phyloP scores from a whole-genome alignment of 345 rosid species.

The Ceriops zippeliana region DNA sequence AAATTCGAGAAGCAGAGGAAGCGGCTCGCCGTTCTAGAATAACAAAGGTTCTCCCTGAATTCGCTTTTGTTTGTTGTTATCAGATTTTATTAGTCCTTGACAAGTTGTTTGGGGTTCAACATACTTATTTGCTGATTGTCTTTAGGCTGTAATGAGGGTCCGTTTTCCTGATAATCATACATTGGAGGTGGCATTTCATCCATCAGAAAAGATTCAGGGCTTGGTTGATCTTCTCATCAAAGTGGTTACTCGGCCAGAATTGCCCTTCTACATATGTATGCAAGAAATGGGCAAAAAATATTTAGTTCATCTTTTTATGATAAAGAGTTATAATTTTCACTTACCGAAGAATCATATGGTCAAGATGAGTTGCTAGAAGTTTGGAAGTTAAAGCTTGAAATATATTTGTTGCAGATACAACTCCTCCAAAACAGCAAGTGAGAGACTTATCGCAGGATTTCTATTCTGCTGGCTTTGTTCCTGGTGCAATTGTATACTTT shows the following conservation, averaged over 20 bases:
- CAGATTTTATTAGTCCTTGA: not conserved
- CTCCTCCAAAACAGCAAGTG: conserved; percentile 85
- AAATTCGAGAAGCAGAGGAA: conserved; percentile 82
- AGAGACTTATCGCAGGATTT: conserved; percentile 77
- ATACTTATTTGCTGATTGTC: conserved; percentile 9
- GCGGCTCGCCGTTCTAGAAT: conserved; percentile 69
- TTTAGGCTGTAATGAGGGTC: conserved; percentile 66
- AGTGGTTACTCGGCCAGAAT: conserved; percentile 57
- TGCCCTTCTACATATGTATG: conserved; percentile 79
- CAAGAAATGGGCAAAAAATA: not conserved
- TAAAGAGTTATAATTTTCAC: not conserved
- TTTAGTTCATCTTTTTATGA: not conserved
- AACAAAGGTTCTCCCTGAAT: conserved; percentile 50
- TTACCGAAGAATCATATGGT: not conserved
- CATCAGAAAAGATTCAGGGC: conserved; percentile 72
- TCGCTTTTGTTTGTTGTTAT: not conserved
- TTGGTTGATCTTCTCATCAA: conserved; percentile 64
- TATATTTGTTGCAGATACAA: conserved; percentile 52
- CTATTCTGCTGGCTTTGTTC: conserved; percentile 78
- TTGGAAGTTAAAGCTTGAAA: conserved; percentile 2
- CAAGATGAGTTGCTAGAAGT: not conserved
- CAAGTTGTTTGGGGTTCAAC: conserved; percentile 2
- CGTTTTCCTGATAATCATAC: conserved; percentile 87
- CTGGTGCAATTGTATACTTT: conserved; percentile 90
- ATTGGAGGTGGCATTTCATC: conserved; percentile 75